Percentiles rank a stretch among this genome's conserved stretches.
Conservation (phyloP, 768 basidiomycete genomes). For the Fomitopsis serialis region DNA sequence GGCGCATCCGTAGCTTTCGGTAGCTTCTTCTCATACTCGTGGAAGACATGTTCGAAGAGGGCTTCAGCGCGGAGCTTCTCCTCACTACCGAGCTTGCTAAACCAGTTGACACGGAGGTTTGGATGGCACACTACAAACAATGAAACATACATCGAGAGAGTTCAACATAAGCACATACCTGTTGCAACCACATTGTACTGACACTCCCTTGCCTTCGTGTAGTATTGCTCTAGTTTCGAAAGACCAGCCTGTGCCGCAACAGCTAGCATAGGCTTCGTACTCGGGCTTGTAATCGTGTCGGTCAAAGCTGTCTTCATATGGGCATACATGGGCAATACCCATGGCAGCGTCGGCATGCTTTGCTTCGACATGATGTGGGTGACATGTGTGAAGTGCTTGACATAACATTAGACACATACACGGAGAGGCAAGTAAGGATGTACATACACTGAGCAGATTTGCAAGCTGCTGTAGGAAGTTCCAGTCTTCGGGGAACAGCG, state of each 20-base stretch:
- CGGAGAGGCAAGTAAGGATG: not conserved
- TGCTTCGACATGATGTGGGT: constrained; percentile 23
- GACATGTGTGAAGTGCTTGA: constrained; percentile 26
- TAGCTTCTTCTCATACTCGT: constrained; percentile 2
- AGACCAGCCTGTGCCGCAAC: constrained; percentile 16
- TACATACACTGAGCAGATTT: not conserved
- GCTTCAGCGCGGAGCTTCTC: not conserved
- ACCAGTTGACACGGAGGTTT: constrained; percentile 20
- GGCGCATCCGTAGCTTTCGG: not conserved
- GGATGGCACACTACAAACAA: constrained; percentile 23
- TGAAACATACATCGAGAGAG: not conserved
- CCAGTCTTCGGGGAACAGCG: constrained; percentile 12
- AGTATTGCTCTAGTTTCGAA: constrained; percentile 25
- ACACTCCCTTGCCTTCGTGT: constrained; percentile 14
- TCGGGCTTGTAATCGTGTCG: not conserved
- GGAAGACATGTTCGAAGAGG: constrained; percentile 8
- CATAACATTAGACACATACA: not conserved
- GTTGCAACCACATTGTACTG: constrained; percentile 26
- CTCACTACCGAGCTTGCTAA: constrained; percentile 6
- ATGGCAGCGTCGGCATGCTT: constrained; percentile 25
- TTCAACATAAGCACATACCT: constrained; percentile 13
- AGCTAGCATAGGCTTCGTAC: constrained; percentile 14
- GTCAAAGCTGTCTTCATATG: constrained; percentile 20
- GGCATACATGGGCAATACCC: constrained; percentile 26
- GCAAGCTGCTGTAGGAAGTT: not conserved